A percentile compares a stretch with the other conserved stretches of the same genome.
phyloP scores from a whole-genome alignment of 106 monocot genomes.

The Gastrodia elata region DNA sequence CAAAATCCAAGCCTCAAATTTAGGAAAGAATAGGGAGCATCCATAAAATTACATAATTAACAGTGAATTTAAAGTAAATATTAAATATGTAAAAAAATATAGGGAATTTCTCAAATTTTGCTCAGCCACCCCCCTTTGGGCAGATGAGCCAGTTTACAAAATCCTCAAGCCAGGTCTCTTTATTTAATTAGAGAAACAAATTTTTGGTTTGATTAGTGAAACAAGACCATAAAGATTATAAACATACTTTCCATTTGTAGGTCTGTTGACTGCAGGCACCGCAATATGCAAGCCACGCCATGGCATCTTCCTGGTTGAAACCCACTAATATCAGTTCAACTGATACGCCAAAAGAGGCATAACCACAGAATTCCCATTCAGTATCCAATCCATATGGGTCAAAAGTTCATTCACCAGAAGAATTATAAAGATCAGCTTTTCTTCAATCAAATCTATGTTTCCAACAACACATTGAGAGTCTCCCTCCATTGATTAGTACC shows the following conservation, averaged over 20 bases:
- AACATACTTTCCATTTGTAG: background rate
- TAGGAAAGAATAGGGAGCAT: too few species aligned
- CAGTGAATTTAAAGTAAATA: too few species aligned
- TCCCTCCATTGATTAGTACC: conserved; percentile 15
- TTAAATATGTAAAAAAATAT: too few species aligned
- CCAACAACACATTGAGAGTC: conserved; percentile 18
- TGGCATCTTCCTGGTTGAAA: background rate
- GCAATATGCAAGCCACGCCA: background rate
- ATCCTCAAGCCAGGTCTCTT: too few species aligned
- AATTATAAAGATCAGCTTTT: background rate
- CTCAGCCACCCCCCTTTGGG: too few species aligned
- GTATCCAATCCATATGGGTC: background rate
- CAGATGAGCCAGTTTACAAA: too few species aligned
- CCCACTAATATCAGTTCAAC: background rate
- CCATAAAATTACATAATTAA: too few species aligned
- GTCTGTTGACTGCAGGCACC: background rate
- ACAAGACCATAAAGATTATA: background rate
- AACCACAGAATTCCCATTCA: background rate
- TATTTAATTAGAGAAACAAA: too few species aligned
- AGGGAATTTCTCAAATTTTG: too few species aligned
- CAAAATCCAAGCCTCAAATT: too few species aligned
- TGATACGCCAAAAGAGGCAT: background rate
- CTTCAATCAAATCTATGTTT: conserved; percentile 2
- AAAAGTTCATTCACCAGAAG: background rate
- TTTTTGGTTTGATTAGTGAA: background rate